These are phyloP conservation scores for Carnegiea gigantea DNA, from an alignment of 179 eudicot genomes.

Conservation along the genomic window DNA sequence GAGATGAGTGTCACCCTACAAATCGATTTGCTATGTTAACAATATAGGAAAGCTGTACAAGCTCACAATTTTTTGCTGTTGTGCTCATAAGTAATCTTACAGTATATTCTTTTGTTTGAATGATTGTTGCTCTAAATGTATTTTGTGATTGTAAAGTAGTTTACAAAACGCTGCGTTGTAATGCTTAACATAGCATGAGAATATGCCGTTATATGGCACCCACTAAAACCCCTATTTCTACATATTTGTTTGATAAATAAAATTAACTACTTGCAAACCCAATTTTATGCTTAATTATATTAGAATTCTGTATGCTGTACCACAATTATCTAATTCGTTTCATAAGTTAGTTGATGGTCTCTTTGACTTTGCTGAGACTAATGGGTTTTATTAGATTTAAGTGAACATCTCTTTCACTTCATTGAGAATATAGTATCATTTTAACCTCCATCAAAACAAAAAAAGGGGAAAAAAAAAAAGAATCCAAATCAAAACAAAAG, in stretches of 20 bases:
- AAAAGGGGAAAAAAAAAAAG: too few species aligned
- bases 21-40: background rate
- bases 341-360: too few species aligned
- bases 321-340: too few species aligned
- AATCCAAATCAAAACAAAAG: too few species aligned
- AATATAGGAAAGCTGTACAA: background rate
- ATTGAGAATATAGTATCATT: too few species aligned
- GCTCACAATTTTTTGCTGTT: background rate
- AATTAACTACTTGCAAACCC: background rate
- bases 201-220: background rate
- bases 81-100: too few species aligned
- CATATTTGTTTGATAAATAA: background rate
- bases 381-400: too few species aligned
- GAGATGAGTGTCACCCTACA: slow-evolving; percentile 6
- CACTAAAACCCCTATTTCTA: background rate
- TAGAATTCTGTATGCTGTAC: too few species aligned
- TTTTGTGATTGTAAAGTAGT: background rate
- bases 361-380: too few species aligned
- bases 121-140: background rate
- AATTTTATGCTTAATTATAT: too few species aligned
- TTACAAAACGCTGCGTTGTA: background rate
- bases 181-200: background rate
- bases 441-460: too few species aligned
- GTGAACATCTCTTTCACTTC: too few species aligned
- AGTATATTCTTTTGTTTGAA: background rate